These are phyloP conservation scores for Chlorella sp. DNA, from an alignment of 139 green algal species.

Conservation along the genomic window DNA sequence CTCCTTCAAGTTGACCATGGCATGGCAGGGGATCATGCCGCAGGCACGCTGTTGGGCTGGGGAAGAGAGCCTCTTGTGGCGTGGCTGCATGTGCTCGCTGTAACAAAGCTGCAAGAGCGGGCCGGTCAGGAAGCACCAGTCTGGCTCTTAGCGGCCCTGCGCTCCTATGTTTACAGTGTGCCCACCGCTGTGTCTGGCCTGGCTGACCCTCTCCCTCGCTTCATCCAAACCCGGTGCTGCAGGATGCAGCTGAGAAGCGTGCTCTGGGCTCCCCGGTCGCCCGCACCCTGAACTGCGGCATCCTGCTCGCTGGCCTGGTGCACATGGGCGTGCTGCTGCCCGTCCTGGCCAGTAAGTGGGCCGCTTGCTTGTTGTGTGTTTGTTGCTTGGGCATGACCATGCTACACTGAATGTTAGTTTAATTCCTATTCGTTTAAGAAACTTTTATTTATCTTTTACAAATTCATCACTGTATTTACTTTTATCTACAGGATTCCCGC, in stretches of 20 bases:
- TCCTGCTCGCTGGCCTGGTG: neutral
- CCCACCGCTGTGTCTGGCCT: neutral
- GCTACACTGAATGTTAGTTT: constrained; percentile 62
- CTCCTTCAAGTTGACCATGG: too few species aligned
- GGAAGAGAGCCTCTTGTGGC: too few species aligned
- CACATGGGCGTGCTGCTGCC: constrained; percentile 4
- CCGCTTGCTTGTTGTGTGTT: neutral
- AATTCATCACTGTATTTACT: constrained; percentile 63
- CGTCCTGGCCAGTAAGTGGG: neutral
- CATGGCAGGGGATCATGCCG: neutral
- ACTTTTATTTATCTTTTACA: constrained; percentile 62
- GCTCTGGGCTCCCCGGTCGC: neutral
- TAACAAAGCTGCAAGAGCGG: too few species aligned
- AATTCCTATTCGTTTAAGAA: constrained; percentile 56
- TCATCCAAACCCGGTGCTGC: neutral
- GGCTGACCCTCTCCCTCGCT: neutral
- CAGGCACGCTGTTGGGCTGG: too few species aligned
- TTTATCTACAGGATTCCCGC: constrained; percentile 52
- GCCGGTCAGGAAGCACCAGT: too few species aligned
- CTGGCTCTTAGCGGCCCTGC: too few species aligned
- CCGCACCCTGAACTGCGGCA: neutral
- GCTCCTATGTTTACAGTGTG: too few species aligned
- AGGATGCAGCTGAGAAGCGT: neutral
- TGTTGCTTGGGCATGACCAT: too few species aligned
- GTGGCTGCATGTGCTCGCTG: too few species aligned